Base-by-base conservation (phyloP, 1,284 basidiomycete species). In the Apiotrichum sp. region DNA sequence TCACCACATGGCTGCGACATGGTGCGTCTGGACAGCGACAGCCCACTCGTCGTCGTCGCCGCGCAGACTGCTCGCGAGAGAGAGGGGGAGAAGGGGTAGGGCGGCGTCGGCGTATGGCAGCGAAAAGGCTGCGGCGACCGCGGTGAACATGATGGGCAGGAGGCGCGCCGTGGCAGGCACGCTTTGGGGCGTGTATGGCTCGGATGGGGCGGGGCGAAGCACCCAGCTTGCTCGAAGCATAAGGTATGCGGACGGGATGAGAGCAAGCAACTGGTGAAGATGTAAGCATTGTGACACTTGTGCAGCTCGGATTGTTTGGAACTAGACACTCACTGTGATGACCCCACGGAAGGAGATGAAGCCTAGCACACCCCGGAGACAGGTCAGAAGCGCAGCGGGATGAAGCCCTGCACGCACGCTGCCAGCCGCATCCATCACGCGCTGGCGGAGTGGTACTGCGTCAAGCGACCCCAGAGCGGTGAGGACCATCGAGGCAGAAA, bases 1-100 rank as follows among this genome's bases (percentile, higher is more conserved):
- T 45, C 31, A 45, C 44, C 47, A 48, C 47, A 58, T 54, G 33
- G 54, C 52, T 1, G 59, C 54, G 32, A 61, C 52, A 14, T 58
- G 59, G 22, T 58, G 56, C 38, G 46, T 40, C 47, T 61, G 59
- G 42, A 61, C 56, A 5, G 59, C 56, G 13, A 61, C 54, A 2
- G 59, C 59, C 59, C 59, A 61, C 54, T 61, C 59, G 52, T 61
- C 59, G 56, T 61, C 59, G 54, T 61, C 59, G 48, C 54, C 56
- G 38, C 59, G 56, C 16, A 61, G 59, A 3, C 54, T 48, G 6
- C 40, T 49, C 16, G 45, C 48, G n/a, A 61, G 50, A 11, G 56
- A 52, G 4, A 61, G 49, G 1, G 59, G 59, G 6, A 61, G 52
- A 7, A 61, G 54, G 0, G 59, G 59, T 4, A 61, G 51, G 13